These are phyloP conservation scores for Penicillium sp. DNA, from an alignment of 2,329 filamentous ascomycete genomes.

Conservation along the genomic window DNA sequence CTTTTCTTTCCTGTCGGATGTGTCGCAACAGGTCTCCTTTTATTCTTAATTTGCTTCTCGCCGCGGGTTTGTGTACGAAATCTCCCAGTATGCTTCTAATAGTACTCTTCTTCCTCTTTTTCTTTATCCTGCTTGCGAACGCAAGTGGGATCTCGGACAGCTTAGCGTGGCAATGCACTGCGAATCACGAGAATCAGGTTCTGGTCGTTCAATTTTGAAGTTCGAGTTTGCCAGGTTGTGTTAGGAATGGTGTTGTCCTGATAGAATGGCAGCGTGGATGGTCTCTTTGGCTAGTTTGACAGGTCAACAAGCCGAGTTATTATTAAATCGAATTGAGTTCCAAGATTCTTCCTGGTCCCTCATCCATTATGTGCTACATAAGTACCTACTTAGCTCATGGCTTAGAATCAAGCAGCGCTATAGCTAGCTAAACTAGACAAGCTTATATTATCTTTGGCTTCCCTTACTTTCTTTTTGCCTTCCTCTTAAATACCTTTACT, in stretches of 20 bases:
- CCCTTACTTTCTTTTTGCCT: too few relatives aligned
- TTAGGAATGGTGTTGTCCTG: not conserved
- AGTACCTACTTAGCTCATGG: too few relatives aligned
- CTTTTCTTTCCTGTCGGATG: slow-evolving; percentile 4
- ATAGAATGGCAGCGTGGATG: slow-evolving; percentile 1
- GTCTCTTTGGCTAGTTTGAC: slow-evolving; percentile 2
- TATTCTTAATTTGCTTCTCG: slow-evolving; percentile 17
- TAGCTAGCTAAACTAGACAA: too few relatives aligned
- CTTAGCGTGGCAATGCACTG: not conserved
- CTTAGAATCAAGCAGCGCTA: too few relatives aligned
- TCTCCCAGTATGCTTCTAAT: slow-evolving; percentile 24
- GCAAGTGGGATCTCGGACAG: slow-evolving; percentile 7
- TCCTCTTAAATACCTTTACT: too few relatives aligned
- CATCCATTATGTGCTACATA: too few relatives aligned
- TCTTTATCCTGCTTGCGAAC: slow-evolving; percentile 4
- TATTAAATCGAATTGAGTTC: not conserved
- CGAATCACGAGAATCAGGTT: not conserved
- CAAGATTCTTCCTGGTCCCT: too few relatives aligned
- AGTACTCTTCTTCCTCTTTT: slow-evolving; percentile 6
- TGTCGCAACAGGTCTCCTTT: slow-evolving; percentile 11
- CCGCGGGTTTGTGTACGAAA: slow-evolving; percentile 19
- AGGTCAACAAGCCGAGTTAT: slow-evolving; percentile 1
- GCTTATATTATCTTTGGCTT: too few relatives aligned
- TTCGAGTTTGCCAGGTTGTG: not conserved
- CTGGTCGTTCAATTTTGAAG: not conserved